Conservation (phyloP, 2,329 filamentous ascomycete species). For the Apiospora phragmitis region DNA sequence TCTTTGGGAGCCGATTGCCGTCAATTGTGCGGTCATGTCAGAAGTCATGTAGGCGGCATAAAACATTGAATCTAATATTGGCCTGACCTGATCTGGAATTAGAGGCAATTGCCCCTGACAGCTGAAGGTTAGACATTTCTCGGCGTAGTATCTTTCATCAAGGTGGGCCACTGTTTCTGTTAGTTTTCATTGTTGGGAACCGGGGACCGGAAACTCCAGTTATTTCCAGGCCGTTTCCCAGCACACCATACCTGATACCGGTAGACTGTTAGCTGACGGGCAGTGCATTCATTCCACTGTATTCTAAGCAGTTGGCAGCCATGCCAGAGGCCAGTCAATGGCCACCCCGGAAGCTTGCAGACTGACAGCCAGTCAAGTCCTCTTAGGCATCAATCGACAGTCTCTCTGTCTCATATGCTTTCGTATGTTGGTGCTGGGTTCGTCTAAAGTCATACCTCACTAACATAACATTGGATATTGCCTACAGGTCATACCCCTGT, state of each 20-base stretch:
- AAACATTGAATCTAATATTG: neutral
- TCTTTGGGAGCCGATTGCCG: neutral
- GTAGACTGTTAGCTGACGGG: neutral
- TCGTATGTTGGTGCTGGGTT: constrained; percentile 1
- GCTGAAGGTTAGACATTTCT: no score
- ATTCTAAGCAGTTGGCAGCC: neutral
- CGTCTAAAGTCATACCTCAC: neutral
- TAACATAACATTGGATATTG: neutral
- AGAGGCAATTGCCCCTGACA: no score
- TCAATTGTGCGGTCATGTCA: neutral
- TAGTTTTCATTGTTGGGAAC: neutral
- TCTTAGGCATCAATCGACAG: neutral
- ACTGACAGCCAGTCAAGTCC: neutral
- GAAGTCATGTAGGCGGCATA: neutral
- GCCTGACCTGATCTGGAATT: neutral
- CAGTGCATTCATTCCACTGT: neutral
- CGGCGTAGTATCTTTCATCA: no score
- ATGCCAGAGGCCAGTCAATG: neutral
- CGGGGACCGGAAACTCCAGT: neutral
- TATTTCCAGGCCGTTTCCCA: neutral
- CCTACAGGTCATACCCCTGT: no score
- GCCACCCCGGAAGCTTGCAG: neutral
- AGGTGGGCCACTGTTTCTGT: neutral
- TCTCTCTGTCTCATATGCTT: neutral
- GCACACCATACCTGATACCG: neutral